A percentile compares a stretch with the other conserved stretches of the same genome.
These are phyloP conservation scores for Coprinopsis cinerea DNA, from an alignment of 768 basidiomycete species.

Conservation along the genomic window DNA sequence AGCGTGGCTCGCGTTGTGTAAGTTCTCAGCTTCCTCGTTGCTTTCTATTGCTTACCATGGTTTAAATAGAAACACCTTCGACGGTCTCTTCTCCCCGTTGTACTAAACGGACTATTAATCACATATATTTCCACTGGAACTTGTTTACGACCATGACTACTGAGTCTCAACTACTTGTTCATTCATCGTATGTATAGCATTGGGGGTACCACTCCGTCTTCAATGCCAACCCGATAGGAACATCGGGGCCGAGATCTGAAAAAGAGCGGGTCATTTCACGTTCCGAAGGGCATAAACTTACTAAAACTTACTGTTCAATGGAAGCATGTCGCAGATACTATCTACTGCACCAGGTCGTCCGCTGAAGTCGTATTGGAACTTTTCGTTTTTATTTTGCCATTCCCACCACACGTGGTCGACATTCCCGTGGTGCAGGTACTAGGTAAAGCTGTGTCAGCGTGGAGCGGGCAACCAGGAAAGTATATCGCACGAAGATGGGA, in stretches of 20 bases:
- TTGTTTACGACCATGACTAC: no score
- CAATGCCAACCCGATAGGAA: conserved; percentile 6
- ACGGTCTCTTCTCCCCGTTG: no score
- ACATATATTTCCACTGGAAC: no score
- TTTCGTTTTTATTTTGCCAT: conserved; percentile 9
- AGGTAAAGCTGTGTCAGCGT: not conserved
- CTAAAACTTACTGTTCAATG: conserved; percentile 7
- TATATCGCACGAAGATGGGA: conserved; percentile 5
- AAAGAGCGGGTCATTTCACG: no score
- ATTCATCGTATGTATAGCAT: conserved; percentile 12
- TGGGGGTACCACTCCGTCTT: conserved; percentile 12
- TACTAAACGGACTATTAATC: no score
- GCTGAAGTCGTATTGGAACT: conserved; percentile 5
- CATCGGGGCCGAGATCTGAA: conserved; percentile 6
- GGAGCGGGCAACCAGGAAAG: not conserved
- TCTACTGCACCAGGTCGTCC: not conserved
- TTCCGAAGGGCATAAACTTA: no score
- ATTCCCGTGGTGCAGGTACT: conserved; percentile 11
- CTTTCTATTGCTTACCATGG: no score
- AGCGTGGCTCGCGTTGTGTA: no score
- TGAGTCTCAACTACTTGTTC: no score
- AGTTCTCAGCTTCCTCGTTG: no score
- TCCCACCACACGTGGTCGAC: conserved; percentile 12
- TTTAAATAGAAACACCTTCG: no score
- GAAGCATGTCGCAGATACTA: conserved; percentile 7